Conservation (phyloP, 352 stramenopile genomes). For the Globisporangium echinulatum region DNA sequence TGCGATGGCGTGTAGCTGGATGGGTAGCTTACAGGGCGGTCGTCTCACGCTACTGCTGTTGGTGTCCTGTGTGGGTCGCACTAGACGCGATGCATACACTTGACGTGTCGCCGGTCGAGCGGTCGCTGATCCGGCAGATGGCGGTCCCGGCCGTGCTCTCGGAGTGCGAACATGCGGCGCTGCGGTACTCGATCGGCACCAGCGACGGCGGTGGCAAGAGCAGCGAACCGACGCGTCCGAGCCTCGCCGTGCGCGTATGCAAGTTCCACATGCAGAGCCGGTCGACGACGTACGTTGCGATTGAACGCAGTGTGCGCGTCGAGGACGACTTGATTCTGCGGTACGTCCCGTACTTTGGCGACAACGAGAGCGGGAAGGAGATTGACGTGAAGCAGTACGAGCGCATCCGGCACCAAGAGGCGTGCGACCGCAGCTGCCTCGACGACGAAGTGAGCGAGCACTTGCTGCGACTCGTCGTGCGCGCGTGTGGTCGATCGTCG, state of each 20-base stretch:
- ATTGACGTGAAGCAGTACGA: conserved; percentile 76
- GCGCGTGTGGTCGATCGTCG: conserved; percentile 40
- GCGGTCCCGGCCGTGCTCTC: conserved; percentile 27
- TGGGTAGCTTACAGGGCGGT: neutral
- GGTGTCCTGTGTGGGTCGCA: neutral
- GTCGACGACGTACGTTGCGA: conserved; percentile 55
- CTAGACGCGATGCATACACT: conserved; percentile 6
- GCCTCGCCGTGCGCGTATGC: conserved; percentile 27
- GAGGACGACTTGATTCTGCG: conserved; percentile 88
- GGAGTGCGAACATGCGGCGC: conserved; percentile 14
- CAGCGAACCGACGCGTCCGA: conserved; percentile 16
- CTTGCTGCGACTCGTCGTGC: conserved; percentile 54
- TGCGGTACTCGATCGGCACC: conserved; percentile 26
- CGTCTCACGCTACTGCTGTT: neutral
- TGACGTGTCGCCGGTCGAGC: conserved; percentile 15
- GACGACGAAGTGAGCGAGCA: conserved; percentile 69
- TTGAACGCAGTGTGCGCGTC: conserved; percentile 67
- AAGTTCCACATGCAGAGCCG: conserved; percentile 47
- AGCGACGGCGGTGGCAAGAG: conserved; percentile 15
- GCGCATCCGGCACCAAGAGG: conserved; percentile 29
- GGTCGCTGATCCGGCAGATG: conserved; percentile 34
- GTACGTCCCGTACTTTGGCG: conserved; percentile 90
- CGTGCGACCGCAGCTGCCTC: conserved; percentile 33
- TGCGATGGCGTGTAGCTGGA: too few species aligned
- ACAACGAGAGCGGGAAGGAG: conserved; percentile 79